Evolutionary conservation across 169 alveolate genomes (phyloP).

Genomic region (Plasmodium relictum): DNA sequence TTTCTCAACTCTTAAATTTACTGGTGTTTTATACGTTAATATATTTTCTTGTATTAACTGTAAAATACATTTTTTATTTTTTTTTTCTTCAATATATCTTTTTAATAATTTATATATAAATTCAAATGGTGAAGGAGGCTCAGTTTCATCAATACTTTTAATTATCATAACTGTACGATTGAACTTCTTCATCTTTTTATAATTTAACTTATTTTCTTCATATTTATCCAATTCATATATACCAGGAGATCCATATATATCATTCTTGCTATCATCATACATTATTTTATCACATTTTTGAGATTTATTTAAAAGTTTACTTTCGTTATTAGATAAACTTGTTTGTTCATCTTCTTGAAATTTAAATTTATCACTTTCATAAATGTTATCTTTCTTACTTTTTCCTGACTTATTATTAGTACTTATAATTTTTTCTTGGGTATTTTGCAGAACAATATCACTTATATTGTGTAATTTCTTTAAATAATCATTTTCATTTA

Average conservation of each 20-base stretch:
- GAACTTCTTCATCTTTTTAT: neutral
- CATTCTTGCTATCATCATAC: too few species aligned
- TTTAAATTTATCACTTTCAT: too few species aligned
- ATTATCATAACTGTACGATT: conserved; percentile 3
- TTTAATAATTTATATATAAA: conserved; percentile 60
- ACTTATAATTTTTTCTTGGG: too few species aligned
- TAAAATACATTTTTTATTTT: conserved; percentile 51
- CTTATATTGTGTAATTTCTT: too few species aligned
- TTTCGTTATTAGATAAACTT: too few species aligned
- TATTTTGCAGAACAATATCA: too few species aligned
- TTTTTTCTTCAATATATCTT: conserved; percentile 57
- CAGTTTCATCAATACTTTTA: conserved; percentile 44
- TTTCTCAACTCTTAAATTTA: conserved; percentile 66
- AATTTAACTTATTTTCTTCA: neutral
- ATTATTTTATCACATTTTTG: too few species aligned
- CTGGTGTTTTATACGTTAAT: conserved; percentile 25
- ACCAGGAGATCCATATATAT: too few species aligned
- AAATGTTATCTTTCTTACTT: too few species aligned
- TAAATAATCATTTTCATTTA: neutral
- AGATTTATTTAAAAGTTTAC: too few species aligned
- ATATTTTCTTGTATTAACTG: conserved; percentile 53
- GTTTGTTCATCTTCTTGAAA: too few species aligned
- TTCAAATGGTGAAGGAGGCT: conserved; percentile 68
- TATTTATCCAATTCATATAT: neutral
- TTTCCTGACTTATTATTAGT: too few species aligned